These are phyloP conservation scores for Osmanthus fragrans DNA, from an alignment of 257 asterid species.

Conservation along the genomic window DNA sequence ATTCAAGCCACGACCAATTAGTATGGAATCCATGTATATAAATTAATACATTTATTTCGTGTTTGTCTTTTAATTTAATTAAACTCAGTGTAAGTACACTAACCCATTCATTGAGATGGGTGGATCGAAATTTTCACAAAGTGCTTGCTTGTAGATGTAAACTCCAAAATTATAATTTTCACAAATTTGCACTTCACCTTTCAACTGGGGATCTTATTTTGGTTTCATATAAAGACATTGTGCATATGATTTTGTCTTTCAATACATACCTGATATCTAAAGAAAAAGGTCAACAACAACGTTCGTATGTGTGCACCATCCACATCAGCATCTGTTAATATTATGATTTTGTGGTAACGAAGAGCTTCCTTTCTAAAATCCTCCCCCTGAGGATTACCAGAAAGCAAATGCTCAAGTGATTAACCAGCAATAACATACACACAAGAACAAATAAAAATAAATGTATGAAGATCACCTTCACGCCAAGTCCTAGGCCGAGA, in stretches of 20 bases:
- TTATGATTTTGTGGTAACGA: slow-evolving; percentile 96
- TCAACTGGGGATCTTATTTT: background rate
- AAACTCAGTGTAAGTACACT: background rate
- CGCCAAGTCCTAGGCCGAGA: slow-evolving; percentile 95
- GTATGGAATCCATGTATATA: slow-evolving; percentile 7
- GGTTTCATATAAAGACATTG: background rate
- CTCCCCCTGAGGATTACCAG: slow-evolving; percentile 72
- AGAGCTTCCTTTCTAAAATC: slow-evolving; percentile 85
- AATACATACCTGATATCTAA: slow-evolving; percentile 75
- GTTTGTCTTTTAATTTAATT: background rate
- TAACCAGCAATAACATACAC: slow-evolving; percentile 14
- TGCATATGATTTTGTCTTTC: slow-evolving; percentile 5
- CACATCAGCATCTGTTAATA: slow-evolving; percentile 96
- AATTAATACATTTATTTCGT: background rate
- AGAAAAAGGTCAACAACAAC: slow-evolving; percentile 86
- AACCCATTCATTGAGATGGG: background rate
- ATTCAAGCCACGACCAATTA: slow-evolving; percentile 26
- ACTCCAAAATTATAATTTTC: background rate
- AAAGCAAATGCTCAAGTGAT: slow-evolving; percentile 16
- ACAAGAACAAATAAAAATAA: slow-evolving; percentile 12
- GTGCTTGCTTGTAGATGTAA: background rate
- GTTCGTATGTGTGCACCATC: slow-evolving; percentile 99
- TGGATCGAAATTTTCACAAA: background rate
- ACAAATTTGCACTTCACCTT: background rate
- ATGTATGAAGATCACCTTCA: slow-evolving; percentile 58